Base-by-base conservation (phyloP, 352 stramenopile species). In the Plasmopara muralis region DNA sequence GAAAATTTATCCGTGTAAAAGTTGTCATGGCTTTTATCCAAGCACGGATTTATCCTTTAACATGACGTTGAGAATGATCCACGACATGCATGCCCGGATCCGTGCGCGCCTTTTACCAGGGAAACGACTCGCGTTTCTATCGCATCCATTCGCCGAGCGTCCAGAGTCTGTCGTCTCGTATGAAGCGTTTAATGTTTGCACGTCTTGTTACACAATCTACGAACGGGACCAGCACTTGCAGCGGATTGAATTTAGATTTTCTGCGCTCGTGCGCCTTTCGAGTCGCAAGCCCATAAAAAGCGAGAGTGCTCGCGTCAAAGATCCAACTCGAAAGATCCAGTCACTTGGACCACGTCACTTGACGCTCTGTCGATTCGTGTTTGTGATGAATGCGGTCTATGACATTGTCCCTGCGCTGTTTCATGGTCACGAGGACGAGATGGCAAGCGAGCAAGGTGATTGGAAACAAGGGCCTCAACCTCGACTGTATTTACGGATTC, bases 51-150 rank as follows among this genome's bases (percentile, higher is more conserved):
- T 93, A 7, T 73, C 77, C 12, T 93, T 85, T 74, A 93, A 90
- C 48, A 93, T 93, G 82, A 93, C 82, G 29, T 59, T 88, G 45
- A 89, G 89, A 52, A 93, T 93, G 82, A 90, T 93, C 42, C 83
- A 76, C 50, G 82, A 93, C 43, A 93, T 80, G 68, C 74, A 90
- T 0, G 41, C 81, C 9, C 72, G 82, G 8, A 74, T 93, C 40
- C 74, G 73, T 2, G 70, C 78, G 20, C 75, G 79, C 0, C 50
- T 83, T 8, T 50, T 69, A 6, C 66, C 71, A 0, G 75, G 85
- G 18, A 85, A 79, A 37, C 63, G 41, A 6, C 65, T 81, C 37
- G 62, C 55, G 7, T 84, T 86, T 47, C 61, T 89, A 4, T 64
- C 64, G 0, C 51, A 68, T 4, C 71, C 76, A 7, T 62, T 84